These are phyloP conservation scores for Pholiota microspora DNA, from an alignment of 768 basidiomycete genomes.

Conservation along the genomic window DNA sequence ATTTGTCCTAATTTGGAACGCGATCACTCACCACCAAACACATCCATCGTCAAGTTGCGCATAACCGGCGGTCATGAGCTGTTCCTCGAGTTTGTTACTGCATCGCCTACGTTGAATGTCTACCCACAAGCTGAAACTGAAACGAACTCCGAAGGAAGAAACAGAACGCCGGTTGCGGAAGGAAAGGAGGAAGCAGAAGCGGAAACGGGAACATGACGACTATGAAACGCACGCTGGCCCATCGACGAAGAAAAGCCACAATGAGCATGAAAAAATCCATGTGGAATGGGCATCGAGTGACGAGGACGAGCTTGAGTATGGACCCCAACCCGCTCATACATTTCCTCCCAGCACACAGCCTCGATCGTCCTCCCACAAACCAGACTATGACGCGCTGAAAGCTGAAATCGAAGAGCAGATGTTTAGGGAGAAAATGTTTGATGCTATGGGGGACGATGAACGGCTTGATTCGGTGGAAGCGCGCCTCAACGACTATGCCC, in stretches of 20 bases:
- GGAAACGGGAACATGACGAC: constrained; percentile 18
- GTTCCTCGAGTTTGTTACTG: background rate
- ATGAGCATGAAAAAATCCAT: constrained; percentile 19
- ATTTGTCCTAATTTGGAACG: constrained; percentile 13
- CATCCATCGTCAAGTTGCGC: background rate
- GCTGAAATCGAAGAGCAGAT: constrained; percentile 60
- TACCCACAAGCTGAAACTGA: constrained; percentile 58
- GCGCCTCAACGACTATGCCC: constrained; percentile 63
- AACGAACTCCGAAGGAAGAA: constrained; percentile 63
- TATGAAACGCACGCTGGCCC: constrained; percentile 17
- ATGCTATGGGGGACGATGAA: constrained; percentile 72
- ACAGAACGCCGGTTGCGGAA: constrained; percentile 39
- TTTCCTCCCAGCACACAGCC: constrained; percentile 4
- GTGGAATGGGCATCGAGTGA: constrained; percentile 51
- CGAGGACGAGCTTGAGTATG: constrained; percentile 31
- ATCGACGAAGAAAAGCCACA: constrained; percentile 25
- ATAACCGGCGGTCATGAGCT: background rate
- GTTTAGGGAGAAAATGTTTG: constrained; percentile 74
- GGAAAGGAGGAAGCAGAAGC: constrained; percentile 29
- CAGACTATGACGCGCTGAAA: constrained; percentile 46
- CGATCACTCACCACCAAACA: background rate
- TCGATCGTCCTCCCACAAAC: constrained; percentile 23
- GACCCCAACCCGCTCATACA: constrained; percentile 19
- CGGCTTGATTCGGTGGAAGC: constrained; percentile 62
- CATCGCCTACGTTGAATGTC: constrained; percentile 10